A percentile compares a stretch with the other conserved stretches of the same genome.
phyloP scores from a whole-genome alignment of 2,329 filamentous ascomycete genomes.

The Microdochium trichocladiopsis region DNA sequence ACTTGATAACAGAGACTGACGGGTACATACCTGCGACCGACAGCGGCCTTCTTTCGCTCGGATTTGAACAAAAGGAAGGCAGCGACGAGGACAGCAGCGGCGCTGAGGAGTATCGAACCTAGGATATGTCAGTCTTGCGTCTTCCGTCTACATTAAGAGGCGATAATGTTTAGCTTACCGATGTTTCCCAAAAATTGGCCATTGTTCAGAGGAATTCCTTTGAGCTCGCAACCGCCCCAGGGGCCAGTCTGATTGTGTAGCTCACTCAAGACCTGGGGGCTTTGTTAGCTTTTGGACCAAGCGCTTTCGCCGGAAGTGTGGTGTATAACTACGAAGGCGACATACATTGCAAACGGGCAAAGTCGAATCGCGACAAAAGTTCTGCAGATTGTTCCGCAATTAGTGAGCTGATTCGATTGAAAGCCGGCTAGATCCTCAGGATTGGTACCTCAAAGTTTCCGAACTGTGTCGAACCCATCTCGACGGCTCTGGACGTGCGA shows the following conservation, averaged over 20 bases:
- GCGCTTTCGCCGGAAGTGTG: conserved; percentile 2
- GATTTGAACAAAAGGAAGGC: conserved; percentile 69
- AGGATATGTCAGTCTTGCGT: conserved; percentile 11
- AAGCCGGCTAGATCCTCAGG: conserved; percentile 1
- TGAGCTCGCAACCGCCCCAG: conserved; percentile 67
- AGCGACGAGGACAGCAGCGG: conserved; percentile 64
- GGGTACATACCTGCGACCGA: conserved; percentile 70
- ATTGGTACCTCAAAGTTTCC: conserved; percentile 53
- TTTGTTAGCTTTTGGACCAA: conserved; percentile 13
- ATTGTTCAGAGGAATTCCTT: conserved; percentile 64
- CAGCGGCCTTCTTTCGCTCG: conserved; percentile 85
- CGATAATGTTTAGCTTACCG: conserved; percentile 46
- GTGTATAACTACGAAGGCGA: conserved; percentile 13
- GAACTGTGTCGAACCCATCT: conserved; percentile 55
- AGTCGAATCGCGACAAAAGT: conserved; percentile 79
- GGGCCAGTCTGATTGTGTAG: conserved; percentile 50
- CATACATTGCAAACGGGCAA: conserved; percentile 80
- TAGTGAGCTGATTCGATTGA: conserved; percentile 7
- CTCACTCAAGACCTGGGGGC: conserved; percentile 54
- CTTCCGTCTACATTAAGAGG: neutral
- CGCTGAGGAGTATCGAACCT: conserved; percentile 85
- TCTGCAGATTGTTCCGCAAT: conserved; percentile 36
- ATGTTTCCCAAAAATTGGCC: conserved; percentile 70
- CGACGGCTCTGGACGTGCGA: neutral
- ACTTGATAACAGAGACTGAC: neutral